phyloP scores from a whole-genome alignment of 441 rosid genomes.

The Pelargonium myrrhifolium region DNA sequence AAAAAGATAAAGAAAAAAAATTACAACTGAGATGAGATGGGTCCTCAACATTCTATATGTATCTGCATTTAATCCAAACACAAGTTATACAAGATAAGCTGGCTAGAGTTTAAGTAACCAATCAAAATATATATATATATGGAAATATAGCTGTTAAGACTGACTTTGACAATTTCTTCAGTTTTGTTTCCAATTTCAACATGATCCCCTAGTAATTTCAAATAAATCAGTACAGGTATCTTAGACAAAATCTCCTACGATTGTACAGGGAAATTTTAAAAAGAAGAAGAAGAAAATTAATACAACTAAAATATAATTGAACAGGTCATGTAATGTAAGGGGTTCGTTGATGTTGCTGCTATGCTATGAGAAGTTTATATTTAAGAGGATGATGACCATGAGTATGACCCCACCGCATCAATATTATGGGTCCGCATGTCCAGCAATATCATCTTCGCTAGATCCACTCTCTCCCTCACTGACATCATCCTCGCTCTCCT shows the following conservation, averaged over 20 bases:
- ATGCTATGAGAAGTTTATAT: too few species aligned
- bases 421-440: slow-evolving; percentile 43
- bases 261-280: neutral
- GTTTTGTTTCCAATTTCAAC: neutral
- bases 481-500: slow-evolving; percentile 38
- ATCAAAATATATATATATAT: too few species aligned
- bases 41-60: too few species aligned
- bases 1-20: too few species aligned
- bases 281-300: neutral
- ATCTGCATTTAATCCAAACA: too few species aligned
- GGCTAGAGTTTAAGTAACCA: too few species aligned
- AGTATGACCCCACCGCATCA: neutral
- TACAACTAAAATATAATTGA: slow-evolving; percentile 4
- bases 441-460: slow-evolving; percentile 51
- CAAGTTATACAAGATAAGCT: too few species aligned
- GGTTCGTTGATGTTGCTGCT: neutral
- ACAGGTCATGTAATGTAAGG: neutral
- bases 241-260: neutral
- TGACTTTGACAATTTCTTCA: neutral
- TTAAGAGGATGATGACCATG: too few species aligned
- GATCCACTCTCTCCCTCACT: slow-evolving; percentile 37
- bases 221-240: slow-evolving; percentile 2
- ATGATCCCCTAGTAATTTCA: neutral
- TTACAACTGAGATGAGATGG: too few species aligned
- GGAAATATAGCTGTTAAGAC: neutral